phyloP scores from a whole-genome alignment of 2,329 filamentous ascomycete genomes.

The Incumbomyces lentus region DNA sequence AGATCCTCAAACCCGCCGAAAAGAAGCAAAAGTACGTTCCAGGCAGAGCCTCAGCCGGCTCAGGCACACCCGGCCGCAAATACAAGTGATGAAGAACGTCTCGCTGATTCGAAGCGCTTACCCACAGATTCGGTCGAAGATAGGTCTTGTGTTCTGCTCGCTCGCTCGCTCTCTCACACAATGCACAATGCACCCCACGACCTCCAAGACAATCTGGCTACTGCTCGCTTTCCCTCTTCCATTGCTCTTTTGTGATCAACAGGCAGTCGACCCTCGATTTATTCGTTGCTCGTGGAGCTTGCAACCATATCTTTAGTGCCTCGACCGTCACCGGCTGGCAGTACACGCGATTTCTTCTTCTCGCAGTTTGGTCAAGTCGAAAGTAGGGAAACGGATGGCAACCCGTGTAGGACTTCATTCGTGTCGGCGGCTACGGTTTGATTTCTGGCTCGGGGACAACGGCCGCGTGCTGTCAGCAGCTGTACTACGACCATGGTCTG shows the following conservation, averaged over 20 bases:
- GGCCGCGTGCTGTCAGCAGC: not conserved
- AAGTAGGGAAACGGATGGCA: not conserved
- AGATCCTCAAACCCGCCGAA: constrained; percentile 99
- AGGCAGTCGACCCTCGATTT: not conserved
- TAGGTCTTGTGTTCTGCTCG: constrained; percentile 41
- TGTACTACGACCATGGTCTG: constrained; percentile 2
- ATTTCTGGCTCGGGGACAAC: not conserved
- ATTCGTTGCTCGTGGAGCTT: not conserved
- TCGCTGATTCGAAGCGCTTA: constrained; percentile 55
- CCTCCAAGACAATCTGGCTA: not conserved
- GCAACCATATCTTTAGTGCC: not conserved
- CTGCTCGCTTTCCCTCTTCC: not conserved
- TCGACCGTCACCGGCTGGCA: too few relatives aligned
- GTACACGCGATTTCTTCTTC: not conserved
- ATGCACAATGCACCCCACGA: not conserved
- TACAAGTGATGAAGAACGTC: constrained; percentile 43
- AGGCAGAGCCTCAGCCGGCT: constrained; percentile 59
- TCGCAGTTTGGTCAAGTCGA: not conserved
- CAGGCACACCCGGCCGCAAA: constrained; percentile 61
- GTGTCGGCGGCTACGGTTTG: constrained; percentile 2
- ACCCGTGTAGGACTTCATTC: constrained; percentile 1
- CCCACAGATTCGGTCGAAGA: constrained; percentile 90
- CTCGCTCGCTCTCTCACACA: not conserved
- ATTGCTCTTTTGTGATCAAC: constrained; percentile 1
- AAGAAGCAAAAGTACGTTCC: constrained; percentile 99